Evolutionary conservation across 2,329 filamentous ascomycete genomes (phyloP), one percentile per base, ranked within the genome.

Genomic region (Xylaria multiplex): DNA sequence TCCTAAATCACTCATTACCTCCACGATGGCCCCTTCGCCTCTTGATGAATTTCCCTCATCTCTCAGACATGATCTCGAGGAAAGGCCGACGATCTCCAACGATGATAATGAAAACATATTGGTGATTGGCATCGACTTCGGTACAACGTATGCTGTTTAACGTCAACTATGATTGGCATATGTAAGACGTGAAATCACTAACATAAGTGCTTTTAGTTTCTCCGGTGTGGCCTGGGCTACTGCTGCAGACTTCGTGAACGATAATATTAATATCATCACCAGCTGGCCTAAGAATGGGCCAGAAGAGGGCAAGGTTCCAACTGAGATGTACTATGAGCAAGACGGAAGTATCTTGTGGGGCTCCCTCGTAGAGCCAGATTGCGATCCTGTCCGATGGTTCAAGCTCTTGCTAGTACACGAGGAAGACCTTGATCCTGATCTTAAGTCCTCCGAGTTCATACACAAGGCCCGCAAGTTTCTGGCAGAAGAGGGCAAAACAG

Each of bases 151-250:
- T 9, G 54, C 37, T 16, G 9, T 45, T 35, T 7, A 42, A 7
- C 14, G 4, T 59, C 4, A 1, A 30, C 9, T 2, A 24, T 37
- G 22, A 46, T 5, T 46, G 6, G 5, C 24, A 2, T 50, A 49
- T 30, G 19, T 2, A 19, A 30, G 6, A 3, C 4, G 24, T 19
- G 32, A 45, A 45, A 1, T 52, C 19, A 24, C 60, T 62, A 6
- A 62, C 53, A 3, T 9, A 35, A n/a, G 2, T 27, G 16, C 16
- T 11, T 8, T 40, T 37, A 77, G 75, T 2, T 74, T 73, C 42
- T 76, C 75, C 2, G 75, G 75, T 3, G 72, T 75, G 1, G 66
- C 75, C 3, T 77, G 75, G 74, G 53, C 46, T 14, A 66, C 59
- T 50, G 65, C 30, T 46, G 68, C 30, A 43, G 65, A 55, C 48